These are phyloP conservation scores for Chlamydomonas applanata DNA, from an alignment of 139 green algal genomes.

Conservation along the genomic window DNA sequence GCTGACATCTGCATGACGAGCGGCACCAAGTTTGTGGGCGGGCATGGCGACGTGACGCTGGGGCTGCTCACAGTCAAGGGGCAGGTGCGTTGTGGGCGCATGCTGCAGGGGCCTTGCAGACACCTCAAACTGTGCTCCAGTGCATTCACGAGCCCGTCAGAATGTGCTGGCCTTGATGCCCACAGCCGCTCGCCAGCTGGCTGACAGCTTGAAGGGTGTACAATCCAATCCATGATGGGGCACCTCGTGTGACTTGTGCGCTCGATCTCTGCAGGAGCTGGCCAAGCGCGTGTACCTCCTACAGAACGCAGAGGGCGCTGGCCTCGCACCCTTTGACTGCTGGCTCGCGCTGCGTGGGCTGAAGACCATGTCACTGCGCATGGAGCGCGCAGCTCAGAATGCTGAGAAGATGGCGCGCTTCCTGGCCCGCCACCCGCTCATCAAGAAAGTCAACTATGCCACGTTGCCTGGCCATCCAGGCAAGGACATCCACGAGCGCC, in stretches of 20 bases:
- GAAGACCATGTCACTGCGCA: constrained; percentile 96
- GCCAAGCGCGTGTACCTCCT: constrained; percentile 83
- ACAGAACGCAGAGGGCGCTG: constrained; percentile 88
- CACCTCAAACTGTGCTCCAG: no score
- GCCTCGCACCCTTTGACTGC: constrained; percentile 92
- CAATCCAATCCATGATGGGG: no score
- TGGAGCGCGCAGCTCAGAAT: constrained; percentile 81
- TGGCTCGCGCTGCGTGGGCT: constrained; percentile 94
- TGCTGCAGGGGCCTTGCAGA: no score
- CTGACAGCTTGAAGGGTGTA: no score
- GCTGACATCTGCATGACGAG: constrained; percentile 98
- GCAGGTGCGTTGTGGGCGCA: no score
- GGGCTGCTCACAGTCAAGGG: constrained; percentile 87
- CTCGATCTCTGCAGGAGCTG: no score
- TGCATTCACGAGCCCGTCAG: no score
- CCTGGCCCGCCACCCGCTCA: constrained; percentile 79
- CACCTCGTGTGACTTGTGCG: no score
- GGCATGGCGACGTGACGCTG: constrained; percentile 92
- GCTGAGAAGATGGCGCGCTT: constrained; percentile 74
- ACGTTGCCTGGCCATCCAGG: constrained; percentile 62
- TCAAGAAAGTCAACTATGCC: constrained; percentile 86
- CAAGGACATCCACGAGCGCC: constrained; percentile 53
- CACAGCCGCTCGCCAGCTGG: no score
- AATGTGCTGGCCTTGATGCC: no score
- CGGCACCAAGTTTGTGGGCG: constrained; percentile 95